phyloP scores from a whole-genome alignment of 2,329 filamentous ascomycete species.

The Fusarium abutilonis region DNA sequence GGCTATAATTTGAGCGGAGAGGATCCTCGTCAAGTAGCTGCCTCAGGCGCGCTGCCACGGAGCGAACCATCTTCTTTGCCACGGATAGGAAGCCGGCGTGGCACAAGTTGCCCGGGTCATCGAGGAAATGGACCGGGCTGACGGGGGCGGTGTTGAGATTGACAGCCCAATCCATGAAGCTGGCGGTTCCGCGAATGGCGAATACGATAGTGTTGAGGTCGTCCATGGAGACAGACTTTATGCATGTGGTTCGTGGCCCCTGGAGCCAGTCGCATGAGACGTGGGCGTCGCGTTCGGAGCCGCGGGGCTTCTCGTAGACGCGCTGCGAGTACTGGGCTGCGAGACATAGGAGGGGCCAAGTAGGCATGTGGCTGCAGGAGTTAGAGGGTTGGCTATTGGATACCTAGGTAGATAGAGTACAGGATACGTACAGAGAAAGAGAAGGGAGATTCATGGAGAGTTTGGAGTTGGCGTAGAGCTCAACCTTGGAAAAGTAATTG shows the following conservation, averaged over 20 bases:
- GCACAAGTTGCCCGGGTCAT: conserved; percentile 80
- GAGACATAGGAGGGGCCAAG: conserved; percentile 79
- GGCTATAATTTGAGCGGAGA: conserved; percentile 69
- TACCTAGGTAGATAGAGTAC: neutral
- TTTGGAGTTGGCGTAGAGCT: conserved; percentile 80
- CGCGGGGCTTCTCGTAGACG: conserved; percentile 74
- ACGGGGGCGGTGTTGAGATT: conserved; percentile 78
- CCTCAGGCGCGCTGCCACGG: conserved; percentile 76
- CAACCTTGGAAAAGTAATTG: conserved; percentile 78
- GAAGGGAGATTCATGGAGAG: conserved; percentile 74
- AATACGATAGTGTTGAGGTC: conserved; percentile 83
- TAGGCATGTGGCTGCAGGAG: conserved; percentile 70
- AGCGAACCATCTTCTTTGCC: conserved; percentile 77
- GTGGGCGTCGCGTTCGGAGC: conserved; percentile 72
- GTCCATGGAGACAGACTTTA: conserved; percentile 83
- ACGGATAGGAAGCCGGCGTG: conserved; percentile 83
- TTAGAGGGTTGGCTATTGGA: neutral
- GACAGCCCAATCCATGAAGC: conserved; percentile 86
- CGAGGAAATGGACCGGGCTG: conserved; percentile 75
- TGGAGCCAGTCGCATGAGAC: conserved; percentile 75
- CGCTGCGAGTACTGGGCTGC: conserved; percentile 81
- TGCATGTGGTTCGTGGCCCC: conserved; percentile 86
- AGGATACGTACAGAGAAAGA: conserved; percentile 68
- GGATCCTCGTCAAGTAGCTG: conserved; percentile 78
- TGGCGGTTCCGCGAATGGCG: conserved; percentile 82